phyloP scores from a whole-genome alignment of 148 eudicot species.

The Cornus kousa region DNA sequence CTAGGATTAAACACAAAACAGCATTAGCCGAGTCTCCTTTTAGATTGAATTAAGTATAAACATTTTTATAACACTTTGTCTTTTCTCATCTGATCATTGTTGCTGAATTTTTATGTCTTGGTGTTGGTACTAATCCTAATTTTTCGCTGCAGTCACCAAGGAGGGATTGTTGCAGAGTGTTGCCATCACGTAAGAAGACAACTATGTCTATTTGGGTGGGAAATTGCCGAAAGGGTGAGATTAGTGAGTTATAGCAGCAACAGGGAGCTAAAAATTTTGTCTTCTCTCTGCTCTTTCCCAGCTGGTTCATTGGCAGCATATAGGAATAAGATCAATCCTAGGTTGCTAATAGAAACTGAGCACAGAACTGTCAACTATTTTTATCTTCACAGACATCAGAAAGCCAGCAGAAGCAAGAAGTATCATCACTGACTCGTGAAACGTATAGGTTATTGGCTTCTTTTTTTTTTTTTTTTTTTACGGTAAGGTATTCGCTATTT shows the following conservation, averaged over 20 bases:
- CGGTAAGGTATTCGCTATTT: not conserved
- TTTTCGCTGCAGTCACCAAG: slow-evolving; percentile 40
- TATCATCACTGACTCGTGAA: not conserved
- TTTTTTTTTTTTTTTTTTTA: not conserved
- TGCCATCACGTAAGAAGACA: slow-evolving; percentile 30
- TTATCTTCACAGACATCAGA: slow-evolving; percentile 4
- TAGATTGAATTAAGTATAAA: no score
- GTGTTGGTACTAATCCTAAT: not conserved
- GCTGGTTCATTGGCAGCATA: not conserved
- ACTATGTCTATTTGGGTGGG: slow-evolving; percentile 48
- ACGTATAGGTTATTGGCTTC: no score
- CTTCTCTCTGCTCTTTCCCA: not conserved
- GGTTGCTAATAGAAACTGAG: not conserved
- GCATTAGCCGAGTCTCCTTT: no score
- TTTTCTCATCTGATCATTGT: not conserved
- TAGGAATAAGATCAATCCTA: not conserved
- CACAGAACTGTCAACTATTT: not conserved
- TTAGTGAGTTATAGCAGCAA: slow-evolving; percentile 39
- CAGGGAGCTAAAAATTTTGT: not conserved
- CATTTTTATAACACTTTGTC: not conserved
- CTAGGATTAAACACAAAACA: no score
- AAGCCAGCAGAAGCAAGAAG: not conserved
- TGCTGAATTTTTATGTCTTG: not conserved
- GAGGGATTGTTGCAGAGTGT: slow-evolving; percentile 43
- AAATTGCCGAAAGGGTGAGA: slow-evolving; percentile 43